phyloP scores from a whole-genome alignment of 371 early-diverging fungal species.

The Lichtheimia corymbifera region DNA sequence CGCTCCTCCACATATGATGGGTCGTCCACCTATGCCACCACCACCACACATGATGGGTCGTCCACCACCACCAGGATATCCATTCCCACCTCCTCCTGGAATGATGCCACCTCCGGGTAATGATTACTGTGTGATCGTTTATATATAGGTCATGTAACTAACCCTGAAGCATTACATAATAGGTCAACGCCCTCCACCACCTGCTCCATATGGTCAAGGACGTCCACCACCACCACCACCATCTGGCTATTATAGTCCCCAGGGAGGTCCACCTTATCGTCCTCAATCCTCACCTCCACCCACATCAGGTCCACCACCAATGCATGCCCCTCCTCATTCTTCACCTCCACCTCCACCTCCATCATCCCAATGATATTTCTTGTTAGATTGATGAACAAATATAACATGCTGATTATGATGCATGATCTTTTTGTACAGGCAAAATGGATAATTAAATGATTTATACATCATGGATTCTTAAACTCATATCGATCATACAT shows the following conservation, averaged over 20 bases:
- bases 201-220: constrained; percentile 6
- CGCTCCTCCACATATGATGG: constrained; percentile 44
- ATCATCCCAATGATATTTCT: too few species aligned
- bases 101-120: constrained; percentile 36
- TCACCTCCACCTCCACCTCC: constrained; percentile 1
- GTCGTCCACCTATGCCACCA: constrained; percentile 36
- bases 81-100: constrained; percentile 50
- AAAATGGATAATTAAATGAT: too few species aligned
- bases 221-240: constrained; percentile 12
- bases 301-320: constrained; percentile 4
- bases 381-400: too few species aligned
- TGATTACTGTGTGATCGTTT: constrained; percentile 10
- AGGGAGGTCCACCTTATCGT: constrained; percentile 1
- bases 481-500: too few species aligned
- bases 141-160: neutral
- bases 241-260: constrained; percentile 11
- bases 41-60: constrained; percentile 49
- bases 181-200: constrained; percentile 19
- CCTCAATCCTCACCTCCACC: neutral
- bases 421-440: too few species aligned
- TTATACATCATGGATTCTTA: too few species aligned
- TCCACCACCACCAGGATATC: constrained; percentile 50
- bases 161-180: neutral
- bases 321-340: constrained; percentile 8
- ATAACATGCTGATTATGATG: too few species aligned